A percentile compares a stretch with the other conserved stretches of the same genome.
Evolutionary conservation across 139 green algal genomes (phyloP).

Genomic region (Diplosphaera chodatii): DNA sequence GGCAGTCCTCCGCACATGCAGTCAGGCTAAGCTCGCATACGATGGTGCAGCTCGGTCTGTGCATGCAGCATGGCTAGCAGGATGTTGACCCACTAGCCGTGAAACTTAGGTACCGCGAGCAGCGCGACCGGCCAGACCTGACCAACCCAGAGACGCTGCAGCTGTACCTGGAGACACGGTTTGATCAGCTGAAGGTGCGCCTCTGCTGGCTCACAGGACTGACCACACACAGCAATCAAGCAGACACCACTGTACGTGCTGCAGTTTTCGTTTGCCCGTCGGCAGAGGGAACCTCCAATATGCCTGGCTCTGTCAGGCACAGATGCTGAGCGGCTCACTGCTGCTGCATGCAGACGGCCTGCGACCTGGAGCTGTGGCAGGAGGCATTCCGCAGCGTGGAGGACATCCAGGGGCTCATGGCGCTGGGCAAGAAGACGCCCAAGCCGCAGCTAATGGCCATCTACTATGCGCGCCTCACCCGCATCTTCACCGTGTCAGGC

Average conservation of each 20-base stretch:
- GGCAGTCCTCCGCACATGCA: no score
- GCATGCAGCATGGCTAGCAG: not conserved
- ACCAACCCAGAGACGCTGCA: conserved; percentile 79
- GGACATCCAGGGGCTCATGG: conserved; percentile 92
- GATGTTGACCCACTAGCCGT: not conserved
- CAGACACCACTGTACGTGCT: no score
- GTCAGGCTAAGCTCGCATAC: no score
- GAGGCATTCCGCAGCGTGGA: conserved; percentile 98
- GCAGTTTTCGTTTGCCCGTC: no score
- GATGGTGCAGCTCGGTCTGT: no score
- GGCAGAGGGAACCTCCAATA: no score
- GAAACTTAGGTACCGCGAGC: conserved; percentile 60
- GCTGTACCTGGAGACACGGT: conserved; percentile 93
- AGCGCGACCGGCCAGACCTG: conserved; percentile 88
- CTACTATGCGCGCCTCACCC: conserved; percentile 92
- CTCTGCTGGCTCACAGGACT: not conserved
- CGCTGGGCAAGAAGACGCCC: conserved; percentile 75
- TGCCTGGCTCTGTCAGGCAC: no score
- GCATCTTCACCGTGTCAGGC: conserved; percentile 83
- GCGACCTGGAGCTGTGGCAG: conserved; percentile 95
- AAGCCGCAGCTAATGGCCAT: conserved; percentile 91
- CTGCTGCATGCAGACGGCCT: conserved; percentile 51
- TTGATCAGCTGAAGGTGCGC: conserved; percentile 92
- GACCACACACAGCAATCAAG: not conserved
- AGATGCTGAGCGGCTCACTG: not conserved